A percentile compares a stretch with the other conserved stretches of the same genome.
These are phyloP conservation scores for Candida dendrica DNA, from an alignment of 805 yeast species.

Conservation along the genomic window DNA sequence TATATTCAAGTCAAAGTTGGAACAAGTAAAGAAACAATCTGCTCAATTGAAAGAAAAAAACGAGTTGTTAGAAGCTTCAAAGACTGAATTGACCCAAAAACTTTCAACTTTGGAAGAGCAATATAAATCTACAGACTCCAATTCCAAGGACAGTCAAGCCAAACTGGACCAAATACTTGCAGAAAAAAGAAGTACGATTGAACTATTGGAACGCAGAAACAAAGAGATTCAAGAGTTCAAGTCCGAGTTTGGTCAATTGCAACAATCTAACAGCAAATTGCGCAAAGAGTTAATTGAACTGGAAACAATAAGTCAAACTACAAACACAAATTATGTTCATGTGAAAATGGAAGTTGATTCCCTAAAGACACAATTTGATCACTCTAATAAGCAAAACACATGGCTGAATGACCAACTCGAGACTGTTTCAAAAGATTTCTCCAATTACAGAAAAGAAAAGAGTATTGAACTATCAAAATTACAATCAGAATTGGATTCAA, in stretches of 20 bases:
- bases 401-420: slow-evolving; percentile 34
- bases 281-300: slow-evolving; percentile 34
- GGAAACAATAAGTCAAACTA: slow-evolving; percentile 26
- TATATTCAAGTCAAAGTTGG: slow-evolving; percentile 23
- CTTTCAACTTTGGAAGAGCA: slow-evolving; percentile 10
- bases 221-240: slow-evolving; percentile 27
- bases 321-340: slow-evolving; percentile 22
- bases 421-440: slow-evolving; percentile 24
- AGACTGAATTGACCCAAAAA: slow-evolving; percentile 13
- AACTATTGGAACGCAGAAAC: slow-evolving; percentile 29
- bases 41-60: slow-evolving; percentile 16
- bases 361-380: slow-evolving; percentile 33
- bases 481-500: slow-evolving; percentile 22
- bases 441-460: slow-evolving; percentile 19
- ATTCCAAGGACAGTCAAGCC: slow-evolving; percentile 5
- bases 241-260: slow-evolving; percentile 30
- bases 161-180: slow-evolving; percentile 8
- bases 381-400: slow-evolving; percentile 32
- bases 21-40: slow-evolving; percentile 16
- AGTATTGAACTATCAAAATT: slow-evolving; percentile 18
- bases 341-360: slow-evolving; percentile 28
- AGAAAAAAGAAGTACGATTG: slow-evolving; percentile 26
- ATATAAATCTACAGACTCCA: slow-evolving; percentile 3
- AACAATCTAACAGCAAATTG: slow-evolving; percentile 26
- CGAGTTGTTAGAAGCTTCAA: slow-evolving; percentile 13